Evolutionary conservation across 129 eudicot genomes (phyloP), one percentile per base, ranked within the genome.

Genomic region (Saussurea involucrata): DNA sequence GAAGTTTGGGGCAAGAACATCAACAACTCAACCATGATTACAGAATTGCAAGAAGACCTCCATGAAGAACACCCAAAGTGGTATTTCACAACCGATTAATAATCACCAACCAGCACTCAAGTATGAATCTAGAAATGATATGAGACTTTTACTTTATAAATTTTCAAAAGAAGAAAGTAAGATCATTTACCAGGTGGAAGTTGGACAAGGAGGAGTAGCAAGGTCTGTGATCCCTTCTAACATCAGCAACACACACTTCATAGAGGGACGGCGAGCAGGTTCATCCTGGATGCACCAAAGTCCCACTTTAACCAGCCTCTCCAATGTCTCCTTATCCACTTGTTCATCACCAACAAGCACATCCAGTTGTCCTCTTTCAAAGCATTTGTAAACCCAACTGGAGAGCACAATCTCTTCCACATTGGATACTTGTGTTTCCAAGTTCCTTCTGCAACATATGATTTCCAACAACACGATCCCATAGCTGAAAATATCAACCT

Each of bases 401-500:
- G 81, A 58, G 24, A 75, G 85, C 8, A 75, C 76, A 29, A 67
- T 81, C 64, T 75, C 76, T 3, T 81, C 85, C 4, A 75, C 15
- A 22, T 75, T 42, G 8, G 66, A 37, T 69, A 68, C 72, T 13
- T 44, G 73, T 22, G 76, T 64, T 6, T 81, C 85, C 42, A 81
- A 12, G 71, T 81, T 67, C 75, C 81, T 81, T 75, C 81, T 75
- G 76, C 81, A 75, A 44, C 85, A 81, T 36, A 82, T 63, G 65
- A 72, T 72, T 71, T 86, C 90, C 22, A 86, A 69, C 80, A 83
- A 29, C 13, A 86, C 85, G 63, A 86, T 79, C 20, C 87, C 90
- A 8, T 77, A 86, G 73, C 90, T 86, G 67, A 78, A 86, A 11
- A 83, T 80, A 65, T 86, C 90, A 13, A 71, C 85, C 81, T 80